Conservation (phyloP, 805 yeast species). For the Cyberlindnera saturnus region DNA sequence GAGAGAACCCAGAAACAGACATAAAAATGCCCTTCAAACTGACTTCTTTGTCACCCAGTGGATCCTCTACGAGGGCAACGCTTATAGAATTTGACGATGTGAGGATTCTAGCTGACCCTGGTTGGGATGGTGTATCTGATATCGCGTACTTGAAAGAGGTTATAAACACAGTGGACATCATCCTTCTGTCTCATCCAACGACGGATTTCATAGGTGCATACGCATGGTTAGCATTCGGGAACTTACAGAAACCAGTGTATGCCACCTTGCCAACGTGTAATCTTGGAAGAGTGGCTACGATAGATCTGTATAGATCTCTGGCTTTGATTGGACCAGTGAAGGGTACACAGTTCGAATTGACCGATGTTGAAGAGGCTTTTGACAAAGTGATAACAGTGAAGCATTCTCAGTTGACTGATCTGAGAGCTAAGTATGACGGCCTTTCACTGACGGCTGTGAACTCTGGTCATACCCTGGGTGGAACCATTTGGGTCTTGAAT, state of each 20-base stretch:
- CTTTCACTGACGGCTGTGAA: constrained; percentile 72
- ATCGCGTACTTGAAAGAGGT: constrained; percentile 36
- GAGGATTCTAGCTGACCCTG: constrained; percentile 62
- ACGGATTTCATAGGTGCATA: constrained; percentile 76
- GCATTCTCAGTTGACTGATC: constrained; percentile 66
- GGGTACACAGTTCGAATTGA: constrained; percentile 51
- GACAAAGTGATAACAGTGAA: constrained; percentile 66
- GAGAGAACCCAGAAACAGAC: background rate
- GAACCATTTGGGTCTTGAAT: constrained; percentile 78
- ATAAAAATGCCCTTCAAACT: constrained; percentile 22
- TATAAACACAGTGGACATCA: constrained; percentile 50
- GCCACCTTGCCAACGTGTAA: constrained; percentile 88
- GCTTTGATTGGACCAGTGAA: constrained; percentile 73
- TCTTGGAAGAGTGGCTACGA: constrained; percentile 76
- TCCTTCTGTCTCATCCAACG: constrained; percentile 84
- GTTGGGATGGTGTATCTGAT: constrained; percentile 56
- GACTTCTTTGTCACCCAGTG: constrained; percentile 21
- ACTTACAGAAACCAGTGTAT: constrained; percentile 65
- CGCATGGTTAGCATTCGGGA: constrained; percentile 57
- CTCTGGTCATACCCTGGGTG: constrained; percentile 93
- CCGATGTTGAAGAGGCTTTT: constrained; percentile 75
- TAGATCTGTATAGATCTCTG: constrained; percentile 69
- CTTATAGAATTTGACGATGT: constrained; percentile 52
- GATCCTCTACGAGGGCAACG: constrained; percentile 33
- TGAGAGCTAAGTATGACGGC: constrained; percentile 56